phyloP scores from a whole-genome alignment of 2,329 filamentous ascomycete species.

The Penicillium sp. region DNA sequence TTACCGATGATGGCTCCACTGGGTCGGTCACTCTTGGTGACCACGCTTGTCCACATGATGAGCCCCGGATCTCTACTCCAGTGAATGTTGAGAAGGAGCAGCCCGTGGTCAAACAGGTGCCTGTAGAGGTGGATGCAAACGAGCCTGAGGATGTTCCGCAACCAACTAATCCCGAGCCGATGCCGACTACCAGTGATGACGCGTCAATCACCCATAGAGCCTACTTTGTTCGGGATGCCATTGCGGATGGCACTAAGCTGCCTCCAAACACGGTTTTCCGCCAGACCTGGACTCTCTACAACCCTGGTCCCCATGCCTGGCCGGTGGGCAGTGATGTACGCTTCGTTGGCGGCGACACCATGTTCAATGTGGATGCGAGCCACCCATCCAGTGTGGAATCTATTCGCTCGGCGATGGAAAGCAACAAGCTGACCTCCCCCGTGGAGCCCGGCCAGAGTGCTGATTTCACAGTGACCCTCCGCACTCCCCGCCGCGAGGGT shows the following conservation, averaged over 20 bases:
- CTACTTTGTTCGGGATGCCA: slow-evolving; percentile 72
- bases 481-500: slow-evolving; percentile 72
- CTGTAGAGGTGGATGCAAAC: slow-evolving; percentile 23
- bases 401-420: slow-evolving; percentile 76
- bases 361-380: slow-evolving; percentile 82
- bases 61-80: slow-evolving; percentile 4
- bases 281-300: slow-evolving; percentile 88
- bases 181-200: background rate
- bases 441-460: slow-evolving; percentile 72
- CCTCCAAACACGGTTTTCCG: slow-evolving; percentile 71
- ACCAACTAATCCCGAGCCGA: background rate
- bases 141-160: slow-evolving; percentile 8
- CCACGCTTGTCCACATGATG: slow-evolving; percentile 53
- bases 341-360: slow-evolving; percentile 91
- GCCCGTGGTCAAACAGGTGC: slow-evolving; percentile 14
- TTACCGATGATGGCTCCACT: slow-evolving; percentile 70
- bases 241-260: slow-evolving; percentile 73
- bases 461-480: slow-evolving; percentile 79
- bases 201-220: slow-evolving; percentile 48
- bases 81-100: slow-evolving; percentile 32
- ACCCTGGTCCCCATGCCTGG: slow-evolving; percentile 76
- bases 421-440: slow-evolving; percentile 67
- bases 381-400: slow-evolving; percentile 75
- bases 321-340: slow-evolving; percentile 85
- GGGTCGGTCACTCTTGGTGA: slow-evolving; percentile 70